Evolutionary conservation across 768 basidiomycete species (phyloP).

Genomic region (Podaxis sp.): DNA sequence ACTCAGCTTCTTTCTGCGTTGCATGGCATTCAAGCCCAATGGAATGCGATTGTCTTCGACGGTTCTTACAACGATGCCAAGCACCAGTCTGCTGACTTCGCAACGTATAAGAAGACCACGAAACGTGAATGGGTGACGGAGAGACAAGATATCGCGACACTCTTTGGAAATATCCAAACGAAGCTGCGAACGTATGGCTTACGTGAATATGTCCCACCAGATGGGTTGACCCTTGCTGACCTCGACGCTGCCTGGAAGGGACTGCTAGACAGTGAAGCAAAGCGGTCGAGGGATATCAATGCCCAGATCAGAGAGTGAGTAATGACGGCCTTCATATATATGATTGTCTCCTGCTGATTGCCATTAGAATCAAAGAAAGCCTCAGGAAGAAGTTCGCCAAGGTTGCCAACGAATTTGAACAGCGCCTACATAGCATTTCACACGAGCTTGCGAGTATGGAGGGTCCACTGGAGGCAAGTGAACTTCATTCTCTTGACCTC

Average conservation of each 20-base stretch:
- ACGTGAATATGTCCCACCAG: slow-evolving; percentile 77
- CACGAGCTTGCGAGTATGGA: slow-evolving; percentile 71
- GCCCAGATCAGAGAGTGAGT: slow-evolving; percentile 84
- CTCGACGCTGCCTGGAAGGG: slow-evolving; percentile 76
- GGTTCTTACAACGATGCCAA: slow-evolving; percentile 85
- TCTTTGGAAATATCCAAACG: slow-evolving; percentile 92
- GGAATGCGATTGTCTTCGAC: slow-evolving; percentile 64
- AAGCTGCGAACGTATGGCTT: slow-evolving; percentile 91
- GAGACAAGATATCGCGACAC: slow-evolving; percentile 80
- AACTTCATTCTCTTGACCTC: slow-evolving; percentile 20
- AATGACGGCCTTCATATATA: background rate
- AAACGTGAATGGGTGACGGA: slow-evolving; percentile 91
- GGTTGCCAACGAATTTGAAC: slow-evolving; percentile 75
- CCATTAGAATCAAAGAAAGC: slow-evolving; percentile 75
- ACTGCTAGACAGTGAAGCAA: slow-evolving; percentile 73
- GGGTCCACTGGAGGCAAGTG: slow-evolving; percentile 70
- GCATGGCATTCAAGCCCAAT: slow-evolving; percentile 62
- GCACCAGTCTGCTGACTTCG: slow-evolving; percentile 68
- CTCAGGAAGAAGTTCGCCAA: slow-evolving; percentile 77
- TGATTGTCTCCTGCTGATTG: slow-evolving; percentile 2
- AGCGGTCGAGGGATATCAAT: slow-evolving; percentile 79
- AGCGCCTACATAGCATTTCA: slow-evolving; percentile 63
- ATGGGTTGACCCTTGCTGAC: slow-evolving; percentile 68
- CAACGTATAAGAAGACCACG: slow-evolving; percentile 78
- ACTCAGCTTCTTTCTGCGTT: slow-evolving; percentile 66